These are phyloP conservation scores for Fusarium subglutinans DNA, from an alignment of 2,329 filamentous ascomycete genomes.

Conservation along the genomic window DNA sequence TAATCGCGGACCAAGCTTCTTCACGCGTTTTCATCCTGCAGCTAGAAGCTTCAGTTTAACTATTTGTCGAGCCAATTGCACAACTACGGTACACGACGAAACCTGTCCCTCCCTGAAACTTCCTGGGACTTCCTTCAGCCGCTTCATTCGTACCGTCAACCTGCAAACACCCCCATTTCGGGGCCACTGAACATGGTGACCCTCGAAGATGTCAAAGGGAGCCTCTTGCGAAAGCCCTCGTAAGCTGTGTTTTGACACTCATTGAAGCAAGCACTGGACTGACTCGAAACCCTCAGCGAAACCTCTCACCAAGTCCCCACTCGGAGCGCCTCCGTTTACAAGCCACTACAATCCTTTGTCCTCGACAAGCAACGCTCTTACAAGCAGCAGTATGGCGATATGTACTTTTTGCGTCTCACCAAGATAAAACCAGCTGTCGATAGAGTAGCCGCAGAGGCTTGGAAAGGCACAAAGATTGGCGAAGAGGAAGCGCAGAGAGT, in stretches of 20 bases:
- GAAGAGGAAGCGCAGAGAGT: conserved; percentile 79
- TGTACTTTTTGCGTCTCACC: conserved; percentile 93
- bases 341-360: conserved; percentile 77
- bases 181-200: conserved; percentile 45
- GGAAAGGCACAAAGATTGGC: conserved; percentile 80
- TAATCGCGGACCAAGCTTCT: conserved; percentile 29
- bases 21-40: conserved; percentile 31
- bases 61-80: background rate
- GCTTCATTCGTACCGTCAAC: background rate
- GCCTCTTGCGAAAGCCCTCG: conserved; percentile 48
- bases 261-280: background rate
- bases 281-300: conserved; percentile 37
- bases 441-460: conserved; percentile 75
- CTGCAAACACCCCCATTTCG: background rate
- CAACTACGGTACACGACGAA: background rate
- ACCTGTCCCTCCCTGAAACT: background rate
- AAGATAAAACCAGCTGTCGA: conserved; percentile 88
- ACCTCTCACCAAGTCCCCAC: conserved; percentile 54
- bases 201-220: conserved; percentile 47
- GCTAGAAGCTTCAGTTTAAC: conserved; percentile 2
- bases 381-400: conserved; percentile 94
- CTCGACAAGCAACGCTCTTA: conserved; percentile 80
- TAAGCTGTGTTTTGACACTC: conserved; percentile 29
- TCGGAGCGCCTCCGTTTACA: conserved; percentile 71
- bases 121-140: background rate